These are phyloP conservation scores for Glomus cerebriforme DNA, from an alignment of 192 early-diverging fungal genomes.

Conservation along the genomic window DNA sequence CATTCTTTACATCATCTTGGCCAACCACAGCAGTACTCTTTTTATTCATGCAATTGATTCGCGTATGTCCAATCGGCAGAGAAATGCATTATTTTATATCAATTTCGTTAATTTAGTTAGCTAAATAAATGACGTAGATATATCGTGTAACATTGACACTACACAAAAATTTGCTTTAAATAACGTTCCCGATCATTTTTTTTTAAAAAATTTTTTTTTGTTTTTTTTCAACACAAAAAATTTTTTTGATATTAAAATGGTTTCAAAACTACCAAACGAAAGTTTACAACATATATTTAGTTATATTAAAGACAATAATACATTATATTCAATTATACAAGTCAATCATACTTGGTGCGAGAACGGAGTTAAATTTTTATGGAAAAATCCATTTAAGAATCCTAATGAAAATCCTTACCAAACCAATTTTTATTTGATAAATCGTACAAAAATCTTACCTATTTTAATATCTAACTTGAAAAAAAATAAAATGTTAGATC, in stretches of 20 bases:
- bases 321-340: background rate
- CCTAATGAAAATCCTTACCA: background rate
- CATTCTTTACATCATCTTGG: no score
- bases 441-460: background rate
- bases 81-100: no score
- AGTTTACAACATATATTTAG: background rate
- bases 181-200: no score
- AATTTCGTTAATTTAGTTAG: no score
- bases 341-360: background rate
- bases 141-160: no score
- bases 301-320: background rate
- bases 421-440: background rate
- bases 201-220: no score
- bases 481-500: background rate
- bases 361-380: background rate
- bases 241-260: background rate
- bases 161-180: no score
- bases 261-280: background rate
- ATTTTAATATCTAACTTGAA: background rate
- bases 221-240: no score
- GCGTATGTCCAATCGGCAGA: no score
- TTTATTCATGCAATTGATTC: no score
- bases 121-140: no score
- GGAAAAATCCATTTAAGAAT: background rate
- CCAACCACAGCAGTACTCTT: no score